Conservation (phyloP, 495 filamentous ascomycete genomes). For the Podospora pseudopauciseta region DNA sequence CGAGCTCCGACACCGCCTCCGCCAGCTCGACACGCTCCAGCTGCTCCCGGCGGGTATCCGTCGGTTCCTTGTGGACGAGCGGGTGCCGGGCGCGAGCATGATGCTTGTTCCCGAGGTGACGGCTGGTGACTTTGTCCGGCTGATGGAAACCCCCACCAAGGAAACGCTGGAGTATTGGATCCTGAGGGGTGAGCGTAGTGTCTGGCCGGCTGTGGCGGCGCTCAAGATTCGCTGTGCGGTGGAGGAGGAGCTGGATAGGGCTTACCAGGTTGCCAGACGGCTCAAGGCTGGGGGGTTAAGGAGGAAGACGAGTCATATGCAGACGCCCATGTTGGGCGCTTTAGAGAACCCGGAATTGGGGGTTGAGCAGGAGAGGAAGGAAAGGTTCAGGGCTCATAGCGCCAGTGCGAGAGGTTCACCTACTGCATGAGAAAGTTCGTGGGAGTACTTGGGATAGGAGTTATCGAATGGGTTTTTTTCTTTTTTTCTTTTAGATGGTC, state of each 20-base stretch:
- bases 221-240: conserved; percentile 80
- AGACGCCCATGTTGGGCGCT: neutral
- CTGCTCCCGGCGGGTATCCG: conserved; percentile 65
- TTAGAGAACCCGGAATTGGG: conserved; percentile 1
- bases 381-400: conserved; percentile 22
- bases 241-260: conserved; percentile 79
- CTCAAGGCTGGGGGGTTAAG: conserved; percentile 45
- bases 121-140: conserved; percentile 62
- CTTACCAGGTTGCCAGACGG: conserved; percentile 74
- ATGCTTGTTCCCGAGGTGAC: conserved; percentile 80
- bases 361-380: neutral
- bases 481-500: too few relatives aligned
- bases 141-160: conserved; percentile 76
- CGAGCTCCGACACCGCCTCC: conserved; percentile 77
- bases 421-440: neutral
- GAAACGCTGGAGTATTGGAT: conserved; percentile 83
- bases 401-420: conserved; percentile 13
- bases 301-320: conserved; percentile 37
- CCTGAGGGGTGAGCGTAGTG: conserved; percentile 73
- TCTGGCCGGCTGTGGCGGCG: conserved; percentile 88
- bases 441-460: neutral
- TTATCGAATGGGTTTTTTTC: too few relatives aligned
- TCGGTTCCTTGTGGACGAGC: conserved; percentile 82
- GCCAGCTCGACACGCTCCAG: conserved; percentile 74
- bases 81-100: conserved; percentile 72